Evolutionary conservation across 345 rosid genomes (phyloP).

Genomic region (Raphanus raphanistrum): DNA sequence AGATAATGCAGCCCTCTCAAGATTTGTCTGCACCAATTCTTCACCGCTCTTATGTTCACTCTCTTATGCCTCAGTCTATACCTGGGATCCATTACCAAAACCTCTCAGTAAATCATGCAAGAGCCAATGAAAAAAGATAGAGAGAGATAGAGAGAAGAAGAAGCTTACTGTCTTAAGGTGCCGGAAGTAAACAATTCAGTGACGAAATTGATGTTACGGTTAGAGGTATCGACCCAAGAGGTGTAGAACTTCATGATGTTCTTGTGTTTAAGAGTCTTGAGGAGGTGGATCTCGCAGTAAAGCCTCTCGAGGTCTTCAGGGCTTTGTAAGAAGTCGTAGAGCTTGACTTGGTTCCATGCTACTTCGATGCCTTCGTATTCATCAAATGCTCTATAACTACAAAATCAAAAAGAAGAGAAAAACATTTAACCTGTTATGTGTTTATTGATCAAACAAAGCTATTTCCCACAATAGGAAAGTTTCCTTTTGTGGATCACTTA

Average conservation of each 20-base stretch:
- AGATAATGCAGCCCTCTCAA: constrained; percentile 77
- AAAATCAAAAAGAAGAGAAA: constrained; percentile 1
- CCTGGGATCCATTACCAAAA: constrained; percentile 33
- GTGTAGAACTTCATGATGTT: constrained; percentile 83
- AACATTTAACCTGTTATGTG: neutral
- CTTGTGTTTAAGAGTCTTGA: constrained; percentile 85
- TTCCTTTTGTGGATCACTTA: neutral
- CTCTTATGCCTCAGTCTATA: constrained; percentile 77
- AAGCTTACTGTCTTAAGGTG: constrained; percentile 80
- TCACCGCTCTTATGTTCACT: constrained; percentile 76
- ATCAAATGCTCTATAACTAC: constrained; percentile 93
- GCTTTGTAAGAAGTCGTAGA: constrained; percentile 74
- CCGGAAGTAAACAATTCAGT: constrained; percentile 98
- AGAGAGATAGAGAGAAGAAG: neutral
- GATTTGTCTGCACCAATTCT: constrained; percentile 91
- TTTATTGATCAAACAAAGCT: neutral
- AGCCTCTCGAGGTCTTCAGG: constrained; percentile 86
- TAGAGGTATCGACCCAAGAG: constrained; percentile 80
- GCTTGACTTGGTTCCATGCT: constrained; percentile 94
- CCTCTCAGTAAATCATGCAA: neutral
- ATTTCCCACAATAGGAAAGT: neutral
- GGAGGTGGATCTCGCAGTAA: constrained; percentile 91
- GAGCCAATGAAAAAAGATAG: constrained; percentile 5
- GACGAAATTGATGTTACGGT: constrained; percentile 81
- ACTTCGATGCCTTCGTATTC: constrained; percentile 94